Base-by-base conservation (phyloP, 352 stramenopile species). In the Thraustotheca clavata region DNA sequence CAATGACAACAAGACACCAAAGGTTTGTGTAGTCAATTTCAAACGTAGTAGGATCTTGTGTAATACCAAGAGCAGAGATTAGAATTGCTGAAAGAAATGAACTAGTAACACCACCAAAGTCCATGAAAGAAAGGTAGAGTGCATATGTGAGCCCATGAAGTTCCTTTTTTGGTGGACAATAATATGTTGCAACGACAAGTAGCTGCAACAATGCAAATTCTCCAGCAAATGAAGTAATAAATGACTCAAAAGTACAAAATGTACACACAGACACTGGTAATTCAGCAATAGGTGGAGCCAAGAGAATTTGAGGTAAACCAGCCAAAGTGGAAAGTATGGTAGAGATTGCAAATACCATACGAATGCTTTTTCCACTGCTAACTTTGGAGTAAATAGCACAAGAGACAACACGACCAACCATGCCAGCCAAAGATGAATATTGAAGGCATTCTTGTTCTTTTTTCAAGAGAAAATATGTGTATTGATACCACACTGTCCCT, bases 161-260 rank as follows among this genome's bases (percentile, higher is more conserved):
- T 2, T 83, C 73, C 0, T 63, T 70, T 49, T 49, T 48, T 8
- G 72, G 54, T 0, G 83, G 83, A 33, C 81, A 90, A 63, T 90
- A 91, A 71, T 75, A 89, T 6, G 83, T 92, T n/a, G 83, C 83
- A 22, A 92, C 79, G 29, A 92, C 81, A 22, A 92, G 77, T 36
- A 92, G 59, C 61, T 90, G 83, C 18, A 92, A 69, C 36, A 92
- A 63, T n/a, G 81, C 81, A 62, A 92, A 89, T 68, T 92, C 83
- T 35, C 75, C 74, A 0, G 83, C 85, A 63, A 92, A 92, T 8
- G 78, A 71, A 27, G 83, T 89, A 60, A 89, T 69, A 69, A 92
- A 89, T 41, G 83, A 79, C 62, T 92, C 83, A 34, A 71, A 60
- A 0, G 78, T 83, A 36, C 72, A 62, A 39, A 92, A 91, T 9